Percentiles rank a stretch among this genome's conserved stretches.
These are phyloP conservation scores for Xylariaceae sp. DNA, from an alignment of 2,329 filamentous ascomycete species.

Conservation along the genomic window DNA sequence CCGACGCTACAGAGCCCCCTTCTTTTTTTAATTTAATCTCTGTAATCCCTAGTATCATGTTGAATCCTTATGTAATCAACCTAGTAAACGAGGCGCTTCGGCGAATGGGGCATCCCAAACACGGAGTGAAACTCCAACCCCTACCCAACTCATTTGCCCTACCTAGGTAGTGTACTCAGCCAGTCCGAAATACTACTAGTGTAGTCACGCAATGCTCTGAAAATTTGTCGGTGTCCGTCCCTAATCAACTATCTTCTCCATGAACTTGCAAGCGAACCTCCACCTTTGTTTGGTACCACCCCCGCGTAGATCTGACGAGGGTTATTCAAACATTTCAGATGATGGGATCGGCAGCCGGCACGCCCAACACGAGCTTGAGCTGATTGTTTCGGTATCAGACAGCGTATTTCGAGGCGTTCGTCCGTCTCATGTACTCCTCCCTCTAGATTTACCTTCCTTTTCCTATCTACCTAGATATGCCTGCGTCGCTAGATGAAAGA, in stretches of 20 bases:
- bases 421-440: constrained; percentile 2
- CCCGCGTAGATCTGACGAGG: constrained; percentile 13
- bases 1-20: too few relatives aligned
- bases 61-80: neutral
- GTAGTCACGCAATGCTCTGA: neutral
- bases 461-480: constrained; percentile 10
- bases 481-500: neutral
- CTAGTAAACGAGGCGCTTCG: too few relatives aligned
- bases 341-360: constrained; percentile 13
- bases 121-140: constrained; percentile 24
- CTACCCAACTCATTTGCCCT: too few relatives aligned
- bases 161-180: too few relatives aligned
- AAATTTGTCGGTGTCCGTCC: constrained; percentile 1
- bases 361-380: neutral
- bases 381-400: constrained; percentile 13
- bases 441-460: constrained; percentile 11
- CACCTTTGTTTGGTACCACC: constrained; percentile 4
- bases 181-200: too few relatives aligned
- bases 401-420: neutral
- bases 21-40: too few relatives aligned
- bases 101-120: constrained; percentile 12
- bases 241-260: neutral
- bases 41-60: too few relatives aligned
- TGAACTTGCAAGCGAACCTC: neutral
- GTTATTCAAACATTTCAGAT: constrained; percentile 14